phyloP scores from a whole-genome alignment of 805 yeast genomes.

The Sugiyamaella marilandica region DNA sequence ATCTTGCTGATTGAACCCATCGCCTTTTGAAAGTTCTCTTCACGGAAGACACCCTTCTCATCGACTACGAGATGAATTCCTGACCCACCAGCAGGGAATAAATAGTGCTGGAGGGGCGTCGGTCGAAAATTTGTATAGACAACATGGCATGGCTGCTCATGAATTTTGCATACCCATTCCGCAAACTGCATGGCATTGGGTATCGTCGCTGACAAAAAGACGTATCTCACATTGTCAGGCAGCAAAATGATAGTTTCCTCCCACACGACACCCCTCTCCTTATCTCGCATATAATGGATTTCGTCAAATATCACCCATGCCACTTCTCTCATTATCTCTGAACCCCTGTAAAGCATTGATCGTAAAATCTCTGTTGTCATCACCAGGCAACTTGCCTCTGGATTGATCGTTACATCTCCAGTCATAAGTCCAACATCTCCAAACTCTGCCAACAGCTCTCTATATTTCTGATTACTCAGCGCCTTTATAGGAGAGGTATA shows the following conservation, averaged over 20 bases:
- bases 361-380: conserved; percentile 99
- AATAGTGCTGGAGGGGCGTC: conserved; percentile 94
- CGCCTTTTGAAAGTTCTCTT: conserved; percentile 96
- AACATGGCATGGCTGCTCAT: conserved; percentile 95
- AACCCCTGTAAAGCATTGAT: conserved; percentile 94
- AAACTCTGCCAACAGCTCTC: conserved; percentile 88
- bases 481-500: conserved; percentile 96
- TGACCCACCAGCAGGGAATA: conserved; percentile 98
- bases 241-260: conserved; percentile 94
- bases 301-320: conserved; percentile 99
- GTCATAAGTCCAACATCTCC: conserved; percentile 98
- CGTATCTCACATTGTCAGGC: conserved; percentile 95
- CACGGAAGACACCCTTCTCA: conserved; percentile 92
- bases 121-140: conserved; percentile 99
- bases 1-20: conserved; percentile 83
- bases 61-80: conserved; percentile 97
- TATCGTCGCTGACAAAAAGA: conserved; percentile 90
- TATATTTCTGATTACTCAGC: conserved; percentile 85
- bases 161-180: conserved; percentile 96
- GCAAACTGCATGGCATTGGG: conserved; percentile 99
- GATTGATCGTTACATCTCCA: conserved; percentile 97
- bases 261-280: conserved; percentile 99
- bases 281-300: conserved; percentile 97
- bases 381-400: conserved; percentile 95
- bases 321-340: conserved; percentile 97